Evolutionary conservation across 345 rosid species (phyloP).

Genomic region (Eucalyptus fibrosa): DNA sequence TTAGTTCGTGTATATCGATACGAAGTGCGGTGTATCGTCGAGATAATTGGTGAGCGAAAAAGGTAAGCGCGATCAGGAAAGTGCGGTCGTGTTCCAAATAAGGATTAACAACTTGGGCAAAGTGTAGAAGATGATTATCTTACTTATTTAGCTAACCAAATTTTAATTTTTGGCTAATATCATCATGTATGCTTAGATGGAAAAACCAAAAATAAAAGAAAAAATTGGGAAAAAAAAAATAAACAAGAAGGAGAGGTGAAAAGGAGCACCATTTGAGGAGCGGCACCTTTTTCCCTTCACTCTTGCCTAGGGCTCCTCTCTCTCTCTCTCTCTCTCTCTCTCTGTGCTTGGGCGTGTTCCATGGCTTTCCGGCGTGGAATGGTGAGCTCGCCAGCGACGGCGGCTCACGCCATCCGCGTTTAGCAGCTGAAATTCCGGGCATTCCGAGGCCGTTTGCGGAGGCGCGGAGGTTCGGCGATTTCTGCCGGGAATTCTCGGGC

Average conservation of each 20-base stretch:
- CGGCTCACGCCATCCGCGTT: not conserved
- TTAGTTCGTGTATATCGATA: not conserved
- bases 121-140: not conserved
- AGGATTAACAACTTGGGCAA: no score
- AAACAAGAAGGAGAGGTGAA: not conserved
- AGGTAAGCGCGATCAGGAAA: rapidly evolving
- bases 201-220: not conserved
- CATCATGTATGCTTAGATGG: not conserved
- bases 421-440: not conserved
- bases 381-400: not conserved
- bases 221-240: not conserved
- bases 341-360: not conserved
- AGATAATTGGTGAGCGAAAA: not conserved
- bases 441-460: not conserved
- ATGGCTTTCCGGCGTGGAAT: not conserved
- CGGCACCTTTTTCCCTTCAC: not conserved
- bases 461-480: not conserved
- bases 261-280: not conserved
- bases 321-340: not conserved
- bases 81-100: not conserved
- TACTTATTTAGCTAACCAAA: not conserved
- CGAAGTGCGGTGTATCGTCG: rapidly evolving
- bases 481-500: not conserved
- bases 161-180: not conserved
- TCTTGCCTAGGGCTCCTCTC: not conserved